phyloP scores from a whole-genome alignment of 495 filamentous ascomycete species.

The Alectoria sarmentosa region DNA sequence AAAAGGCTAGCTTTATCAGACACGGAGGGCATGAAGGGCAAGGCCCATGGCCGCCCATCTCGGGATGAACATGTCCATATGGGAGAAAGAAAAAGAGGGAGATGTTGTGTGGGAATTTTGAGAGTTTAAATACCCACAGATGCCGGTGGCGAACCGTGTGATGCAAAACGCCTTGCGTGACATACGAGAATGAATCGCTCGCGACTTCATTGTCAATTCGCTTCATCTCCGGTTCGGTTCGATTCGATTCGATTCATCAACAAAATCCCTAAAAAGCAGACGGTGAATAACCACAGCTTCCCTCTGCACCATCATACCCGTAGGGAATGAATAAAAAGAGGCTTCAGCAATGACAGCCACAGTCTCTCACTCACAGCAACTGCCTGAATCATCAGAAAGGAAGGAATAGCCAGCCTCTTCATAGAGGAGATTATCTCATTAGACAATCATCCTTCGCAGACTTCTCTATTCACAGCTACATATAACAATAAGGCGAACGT shows the following conservation, averaged over 20 bases:
- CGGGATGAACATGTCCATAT: not conserved
- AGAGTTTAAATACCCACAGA: not conserved
- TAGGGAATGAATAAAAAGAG: too few species aligned
- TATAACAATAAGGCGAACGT: not conserved
- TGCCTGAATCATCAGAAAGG: too few species aligned
- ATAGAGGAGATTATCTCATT: too few species aligned
- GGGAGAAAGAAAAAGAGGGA: not conserved
- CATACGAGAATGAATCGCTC: not conserved
- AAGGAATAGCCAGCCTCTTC: too few species aligned
- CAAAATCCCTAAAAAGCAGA: too few species aligned
- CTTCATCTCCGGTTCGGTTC: not conserved
- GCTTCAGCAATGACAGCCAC: too few species aligned
- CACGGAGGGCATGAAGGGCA: not conserved
- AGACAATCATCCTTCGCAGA: too few species aligned
- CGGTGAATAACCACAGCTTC: too few species aligned
- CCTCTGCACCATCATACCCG: too few species aligned
- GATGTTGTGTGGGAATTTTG: not conserved
- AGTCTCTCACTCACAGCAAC: too few species aligned
- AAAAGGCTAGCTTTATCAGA: not conserved
- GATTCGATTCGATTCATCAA: too few species aligned
- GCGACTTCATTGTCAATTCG: not conserved
- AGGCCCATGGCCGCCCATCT: not conserved
- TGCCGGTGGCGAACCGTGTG: not conserved
- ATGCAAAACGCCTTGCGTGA: not conserved
- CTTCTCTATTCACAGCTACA: not conserved